phyloP scores from a whole-genome alignment of 2,329 filamentous ascomycete genomes.

The Coleophoma eucalyptorum region DNA sequence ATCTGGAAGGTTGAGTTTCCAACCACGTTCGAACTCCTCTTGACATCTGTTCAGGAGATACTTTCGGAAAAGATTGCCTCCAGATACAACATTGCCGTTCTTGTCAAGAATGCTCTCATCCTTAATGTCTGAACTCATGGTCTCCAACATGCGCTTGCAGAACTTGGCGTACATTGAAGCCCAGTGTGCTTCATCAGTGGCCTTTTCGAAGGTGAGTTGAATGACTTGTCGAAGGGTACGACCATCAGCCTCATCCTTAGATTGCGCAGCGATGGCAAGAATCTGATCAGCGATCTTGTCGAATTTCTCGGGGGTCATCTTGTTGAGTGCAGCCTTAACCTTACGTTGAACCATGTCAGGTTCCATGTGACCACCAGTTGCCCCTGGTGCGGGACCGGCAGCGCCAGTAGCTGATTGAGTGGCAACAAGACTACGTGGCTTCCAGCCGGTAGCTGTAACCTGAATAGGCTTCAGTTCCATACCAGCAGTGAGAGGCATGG shows the following conservation, averaged over 20 bases:
- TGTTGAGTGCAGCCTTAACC: conserved; percentile 97
- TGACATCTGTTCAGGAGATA: conserved; percentile 98
- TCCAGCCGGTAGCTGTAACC: conserved; percentile 77
- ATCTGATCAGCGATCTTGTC: conserved; percentile 94
- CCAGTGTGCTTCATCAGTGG: conserved; percentile 97
- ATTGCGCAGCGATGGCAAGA: conserved; percentile 86
- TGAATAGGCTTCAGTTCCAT: conserved; percentile 78
- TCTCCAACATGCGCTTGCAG: conserved; percentile 94
- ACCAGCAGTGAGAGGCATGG: conserved; percentile 86
- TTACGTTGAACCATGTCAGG: conserved; percentile 96
- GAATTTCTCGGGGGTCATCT: conserved; percentile 99
- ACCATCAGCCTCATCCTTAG: conserved; percentile 91
- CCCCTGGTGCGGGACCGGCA: conserved; percentile 38
- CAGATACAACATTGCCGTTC: conserved; percentile 80
- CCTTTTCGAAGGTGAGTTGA: conserved; percentile 98
- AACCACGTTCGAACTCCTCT: conserved; percentile 97
- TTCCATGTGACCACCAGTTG: conserved; percentile 60
- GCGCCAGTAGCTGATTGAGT: conserved; percentile 32
- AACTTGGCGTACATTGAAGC: conserved; percentile 98
- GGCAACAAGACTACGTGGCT: conserved; percentile 68
- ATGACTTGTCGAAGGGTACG: conserved; percentile 96
- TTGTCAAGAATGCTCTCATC: conserved; percentile 95
- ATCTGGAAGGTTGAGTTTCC: conserved; percentile 82
- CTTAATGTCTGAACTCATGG: conserved; percentile 90
- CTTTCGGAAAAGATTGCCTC: conserved; percentile 94